Evolutionary conservation across 2,329 filamentous ascomycete species (phyloP).

Genomic region (Cladosporium sp.): DNA sequence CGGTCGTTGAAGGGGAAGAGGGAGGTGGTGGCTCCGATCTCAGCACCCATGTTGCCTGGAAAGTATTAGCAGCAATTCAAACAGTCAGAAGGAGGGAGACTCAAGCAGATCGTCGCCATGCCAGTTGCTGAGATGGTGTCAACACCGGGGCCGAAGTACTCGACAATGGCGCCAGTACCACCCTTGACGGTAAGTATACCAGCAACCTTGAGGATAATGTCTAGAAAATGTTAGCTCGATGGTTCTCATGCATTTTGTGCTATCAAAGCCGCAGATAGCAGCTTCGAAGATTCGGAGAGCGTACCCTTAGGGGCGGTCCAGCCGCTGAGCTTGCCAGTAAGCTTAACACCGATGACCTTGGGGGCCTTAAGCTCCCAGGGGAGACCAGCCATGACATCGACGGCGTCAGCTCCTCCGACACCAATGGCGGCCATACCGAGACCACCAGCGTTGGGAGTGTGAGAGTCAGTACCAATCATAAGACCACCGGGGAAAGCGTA

Average conservation of each 20-base stretch:
- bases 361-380: conserved; percentile 98
- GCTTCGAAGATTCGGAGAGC: conserved; percentile 26
- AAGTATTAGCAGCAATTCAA: not conserved
- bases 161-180: conserved; percentile 86
- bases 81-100: not conserved
- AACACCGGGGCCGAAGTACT: conserved; percentile 63
- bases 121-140: conserved; percentile 74
- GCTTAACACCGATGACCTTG: conserved; percentile 92
- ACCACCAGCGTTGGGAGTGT: conserved; percentile 96
- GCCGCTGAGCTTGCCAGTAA: conserved; percentile 82
- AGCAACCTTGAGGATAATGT: conserved; percentile 96
- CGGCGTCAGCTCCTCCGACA: conserved; percentile 96
- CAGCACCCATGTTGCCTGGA: conserved; percentile 44
- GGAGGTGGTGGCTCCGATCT: conserved; percentile 83
- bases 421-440: conserved; percentile 89
- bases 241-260: not conserved
- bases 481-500: conserved; percentile 98
- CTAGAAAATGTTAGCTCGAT: conserved; percentile 41
- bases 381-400: conserved; percentile 95
- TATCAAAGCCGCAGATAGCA: not conserved
- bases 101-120: conserved; percentile 71
- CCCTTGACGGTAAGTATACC: conserved; percentile 97
- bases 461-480: conserved; percentile 95
- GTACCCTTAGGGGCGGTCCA: conserved; percentile 91
- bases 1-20: conserved; percentile 97